A percentile compares a stretch with the other conserved stretches of the same genome.
Evolutionary conservation across 768 basidiomycete species (phyloP).

Genomic region (Russula sp.): DNA sequence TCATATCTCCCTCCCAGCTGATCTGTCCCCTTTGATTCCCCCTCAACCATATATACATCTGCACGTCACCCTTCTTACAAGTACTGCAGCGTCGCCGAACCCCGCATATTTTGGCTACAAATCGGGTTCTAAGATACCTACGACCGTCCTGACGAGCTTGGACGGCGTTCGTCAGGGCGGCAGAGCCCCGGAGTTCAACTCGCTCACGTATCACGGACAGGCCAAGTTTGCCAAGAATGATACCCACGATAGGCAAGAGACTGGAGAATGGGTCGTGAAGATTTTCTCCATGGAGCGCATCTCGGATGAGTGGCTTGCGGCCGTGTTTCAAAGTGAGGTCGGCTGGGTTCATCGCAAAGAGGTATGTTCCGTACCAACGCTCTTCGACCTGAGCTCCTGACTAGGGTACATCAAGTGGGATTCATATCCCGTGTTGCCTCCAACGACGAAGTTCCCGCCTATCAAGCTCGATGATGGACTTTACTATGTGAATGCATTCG

Average conservation of each 20-base stretch:
- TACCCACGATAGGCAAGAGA: slow-evolving; percentile 16
- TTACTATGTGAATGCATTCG: slow-evolving; percentile 90
- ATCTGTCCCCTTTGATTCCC: slow-evolving; percentile 49
- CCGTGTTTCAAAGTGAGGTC: slow-evolving; percentile 57
- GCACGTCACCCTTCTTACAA: slow-evolving; percentile 86
- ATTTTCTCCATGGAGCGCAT: slow-evolving; percentile 70
- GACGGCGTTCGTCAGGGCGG: slow-evolving; percentile 49
- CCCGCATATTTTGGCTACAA: slow-evolving; percentile 61
- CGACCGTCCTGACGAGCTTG: slow-evolving; percentile 65
- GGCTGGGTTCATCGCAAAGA: slow-evolving; percentile 81
- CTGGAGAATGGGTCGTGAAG: slow-evolving; percentile 66
- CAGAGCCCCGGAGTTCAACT: slow-evolving; percentile 75
- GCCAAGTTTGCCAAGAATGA: slow-evolving; percentile 34
- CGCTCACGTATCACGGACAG: slow-evolving; percentile 59
- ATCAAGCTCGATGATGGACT: slow-evolving; percentile 70
- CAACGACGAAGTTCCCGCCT: slow-evolving; percentile 63
- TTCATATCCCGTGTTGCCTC: slow-evolving; percentile 66
- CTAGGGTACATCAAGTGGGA: slow-evolving; percentile 51
- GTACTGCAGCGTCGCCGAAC: slow-evolving; percentile 52
- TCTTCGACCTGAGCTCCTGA: slow-evolving; percentile 8
- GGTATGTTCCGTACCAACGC: slow-evolving; percentile 30
- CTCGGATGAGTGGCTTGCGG: slow-evolving; percentile 61
- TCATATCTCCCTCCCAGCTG: slow-evolving; percentile 43
- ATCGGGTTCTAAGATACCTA: slow-evolving; percentile 40
- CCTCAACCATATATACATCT: slow-evolving; percentile 73